Base-by-base conservation (phyloP, 1,284 basidiomycete species). In the Malassezia psittaci region DNA sequence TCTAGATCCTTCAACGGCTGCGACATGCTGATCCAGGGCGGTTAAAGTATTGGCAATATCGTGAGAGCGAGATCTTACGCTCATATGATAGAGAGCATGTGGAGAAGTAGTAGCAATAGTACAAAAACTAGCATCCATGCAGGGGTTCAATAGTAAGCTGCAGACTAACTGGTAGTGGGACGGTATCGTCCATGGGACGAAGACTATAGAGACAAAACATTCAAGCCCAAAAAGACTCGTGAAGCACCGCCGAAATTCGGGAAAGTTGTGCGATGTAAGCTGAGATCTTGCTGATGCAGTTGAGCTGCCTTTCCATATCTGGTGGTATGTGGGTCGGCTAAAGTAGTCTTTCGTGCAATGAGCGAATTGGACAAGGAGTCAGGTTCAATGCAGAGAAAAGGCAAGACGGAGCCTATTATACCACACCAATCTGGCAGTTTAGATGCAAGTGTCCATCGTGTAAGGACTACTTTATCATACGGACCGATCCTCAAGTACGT, bases 351-450 rank as follows among this genome's bases (percentile, higher is more conserved):
- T 33, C 41, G 16, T 69, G 63, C 42, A 8, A 50, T 21, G 16
- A 48, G n/a, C 67, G 60, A 40, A 45, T 72, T 18, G 57, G 58
- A 3, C 68, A 69, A 52, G 69, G 69, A 3, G 53, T 60, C 0
- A 86, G 94, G 2, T 98, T 94, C 79, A 99, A 99, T 68, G 94
- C 94, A 0, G 90, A 96, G 76, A 99, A 99, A 81, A 85, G 85
- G 77, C 94, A 93, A 76, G 82, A 94, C 16, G 94, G 91, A n/a
- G 84, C 83, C 62, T 98, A 99, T 77, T 89, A 88, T 70, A 86
- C 85, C 19, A 96, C 91, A 0, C 88, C 90, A 2, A 94, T 99
- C 51, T 96, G 80, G 75, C 86, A 84, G 0, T 99, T 99, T 74
- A 81, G 87, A 37, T 98, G 93, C 77, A 98, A 96, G 79, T 98